phyloP scores from a whole-genome alignment of 2,329 filamentous ascomycete genomes.

The Calycina marina region DNA sequence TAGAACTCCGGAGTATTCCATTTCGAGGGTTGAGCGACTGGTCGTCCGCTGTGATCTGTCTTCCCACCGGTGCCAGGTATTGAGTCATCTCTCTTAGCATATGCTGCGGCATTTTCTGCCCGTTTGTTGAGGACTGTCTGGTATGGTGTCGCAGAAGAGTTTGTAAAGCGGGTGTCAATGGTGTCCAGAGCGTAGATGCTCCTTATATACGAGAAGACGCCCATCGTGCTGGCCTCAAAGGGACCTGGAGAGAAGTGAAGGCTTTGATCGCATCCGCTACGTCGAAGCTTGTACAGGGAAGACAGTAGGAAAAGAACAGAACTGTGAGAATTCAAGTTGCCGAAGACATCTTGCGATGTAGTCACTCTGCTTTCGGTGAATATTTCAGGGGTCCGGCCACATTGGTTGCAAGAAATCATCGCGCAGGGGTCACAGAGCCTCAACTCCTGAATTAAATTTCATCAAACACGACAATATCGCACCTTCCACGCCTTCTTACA shows the following conservation, averaged over 20 bases:
- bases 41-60: conserved; percentile 27
- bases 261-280: no score
- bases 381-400: no score
- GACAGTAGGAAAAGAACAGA: no score
- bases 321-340: no score
- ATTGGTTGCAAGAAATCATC: no score
- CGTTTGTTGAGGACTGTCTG: conserved; percentile 39
- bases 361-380: no score
- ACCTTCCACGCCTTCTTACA: no score
- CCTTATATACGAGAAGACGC: conserved; percentile 27
- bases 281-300: no score
- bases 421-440: no score
- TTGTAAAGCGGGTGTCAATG: conserved; percentile 59
- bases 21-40: conserved; percentile 46
- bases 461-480: no score
- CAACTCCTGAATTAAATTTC: no score
- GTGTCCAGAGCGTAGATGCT: conserved; percentile 52
- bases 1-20: conserved; percentile 83
- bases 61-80: conserved; percentile 17
- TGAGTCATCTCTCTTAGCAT: conserved; percentile 17
- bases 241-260: conserved; percentile 1
- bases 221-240: conserved; percentile 11
- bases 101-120: conserved; percentile 23
- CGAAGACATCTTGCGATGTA: no score
- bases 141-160: conserved; percentile 53